phyloP scores from a whole-genome alignment of 129 eudicot genomes.

The Artemisia tridentata region DNA sequence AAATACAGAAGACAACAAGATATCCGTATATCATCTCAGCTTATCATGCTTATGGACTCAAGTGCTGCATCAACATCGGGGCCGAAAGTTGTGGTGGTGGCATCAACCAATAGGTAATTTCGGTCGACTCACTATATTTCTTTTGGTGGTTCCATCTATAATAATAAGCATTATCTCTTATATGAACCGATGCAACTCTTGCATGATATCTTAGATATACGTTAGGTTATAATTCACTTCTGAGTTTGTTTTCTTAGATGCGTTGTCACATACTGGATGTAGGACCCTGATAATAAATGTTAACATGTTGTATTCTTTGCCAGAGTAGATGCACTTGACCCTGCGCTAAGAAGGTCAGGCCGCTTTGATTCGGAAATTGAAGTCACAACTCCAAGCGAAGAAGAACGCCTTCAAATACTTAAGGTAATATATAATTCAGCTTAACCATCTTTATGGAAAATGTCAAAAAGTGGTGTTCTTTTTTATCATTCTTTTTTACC shows the following conservation, averaged over 20 bases:
- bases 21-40: slow-evolving; percentile 79
- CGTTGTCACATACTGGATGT: no score
- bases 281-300: not conserved
- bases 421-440: slow-evolving; percentile 37
- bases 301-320: slow-evolving; percentile 4
- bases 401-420: slow-evolving; percentile 76
- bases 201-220: not conserved
- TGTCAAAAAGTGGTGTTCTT: not conserved
- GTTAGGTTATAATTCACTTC: not conserved
- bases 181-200: slow-evolving; percentile 11
- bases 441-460: not conserved
- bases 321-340: slow-evolving; percentile 94
- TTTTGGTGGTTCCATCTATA: slow-evolving; percentile 1
- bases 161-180: not conserved
- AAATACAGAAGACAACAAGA: slow-evolving; percentile 78
- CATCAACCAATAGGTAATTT: slow-evolving; percentile 89
- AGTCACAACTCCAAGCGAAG: slow-evolving; percentile 85
- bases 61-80: slow-evolving; percentile 48
- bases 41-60: slow-evolving; percentile 80
- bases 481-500: not conserved
- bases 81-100: slow-evolving; percentile 80
- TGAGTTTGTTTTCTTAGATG: not conserved
- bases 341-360: slow-evolving; percentile 92
- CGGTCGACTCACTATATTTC: slow-evolving; percentile 10
- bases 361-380: slow-evolving; percentile 56